phyloP scores from a whole-genome alignment of 1,284 basidiomycete species.

The Naganishia albida region DNA sequence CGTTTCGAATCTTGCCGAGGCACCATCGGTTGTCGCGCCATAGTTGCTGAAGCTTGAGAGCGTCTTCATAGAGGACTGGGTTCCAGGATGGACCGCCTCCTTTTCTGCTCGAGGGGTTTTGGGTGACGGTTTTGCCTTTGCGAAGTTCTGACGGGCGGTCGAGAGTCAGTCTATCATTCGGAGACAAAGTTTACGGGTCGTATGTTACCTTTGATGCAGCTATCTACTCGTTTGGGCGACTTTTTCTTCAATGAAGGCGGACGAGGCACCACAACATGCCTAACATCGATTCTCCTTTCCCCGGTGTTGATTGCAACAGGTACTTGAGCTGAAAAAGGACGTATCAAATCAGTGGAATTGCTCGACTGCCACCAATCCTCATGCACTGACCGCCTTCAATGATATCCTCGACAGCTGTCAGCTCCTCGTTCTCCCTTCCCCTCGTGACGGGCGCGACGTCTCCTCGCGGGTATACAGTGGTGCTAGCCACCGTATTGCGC shows the following conservation, averaged over 20 bases:
- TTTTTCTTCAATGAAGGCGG: background rate
- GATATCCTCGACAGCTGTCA: background rate
- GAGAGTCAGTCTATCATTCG: too few relatives aligned
- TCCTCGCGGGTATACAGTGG: too few relatives aligned
- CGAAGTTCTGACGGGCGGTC: background rate
- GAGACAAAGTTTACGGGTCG: background rate
- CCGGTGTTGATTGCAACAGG: background rate
- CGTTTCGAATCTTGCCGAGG: conserved; percentile 14
- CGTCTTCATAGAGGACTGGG: background rate
- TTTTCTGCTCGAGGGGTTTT: conserved; percentile 4
- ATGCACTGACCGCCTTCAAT: background rate
- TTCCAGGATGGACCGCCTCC: conserved; percentile 2
- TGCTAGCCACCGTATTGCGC: too few relatives aligned
- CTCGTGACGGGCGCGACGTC: background rate
- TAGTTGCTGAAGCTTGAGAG: background rate
- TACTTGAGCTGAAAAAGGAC: background rate
- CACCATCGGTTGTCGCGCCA: conserved; percentile 15
- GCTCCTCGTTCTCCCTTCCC: background rate
- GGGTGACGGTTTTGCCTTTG: background rate
- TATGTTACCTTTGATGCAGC: background rate
- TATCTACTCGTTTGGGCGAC: background rate
- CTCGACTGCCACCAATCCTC: too few relatives aligned
- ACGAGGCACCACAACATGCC: background rate
- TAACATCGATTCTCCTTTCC: background rate
- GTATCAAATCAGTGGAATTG: too few relatives aligned